Evolutionary conservation across 495 filamentous ascomycete genomes (phyloP).

Genomic region (Aspergillus funiculosus): DNA sequence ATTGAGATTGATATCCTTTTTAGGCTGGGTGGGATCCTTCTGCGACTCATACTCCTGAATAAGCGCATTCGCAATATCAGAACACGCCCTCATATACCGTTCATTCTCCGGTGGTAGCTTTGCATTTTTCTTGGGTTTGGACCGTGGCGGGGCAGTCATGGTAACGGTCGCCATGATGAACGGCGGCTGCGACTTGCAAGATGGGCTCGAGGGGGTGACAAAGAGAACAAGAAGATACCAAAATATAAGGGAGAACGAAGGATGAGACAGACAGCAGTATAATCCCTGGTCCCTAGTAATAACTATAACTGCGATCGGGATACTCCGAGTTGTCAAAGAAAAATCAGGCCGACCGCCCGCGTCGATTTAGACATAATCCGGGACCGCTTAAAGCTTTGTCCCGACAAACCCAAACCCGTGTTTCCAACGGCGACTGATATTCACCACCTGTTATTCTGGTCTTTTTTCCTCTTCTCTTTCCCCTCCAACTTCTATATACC

Average conservation of each 20-base stretch:
- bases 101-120: conserved; percentile 88
- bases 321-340: no score
- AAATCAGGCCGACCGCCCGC: conserved; percentile 27
- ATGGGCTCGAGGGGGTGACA: no score
- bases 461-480: conserved; percentile 20
- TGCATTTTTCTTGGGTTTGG: conserved; percentile 57
- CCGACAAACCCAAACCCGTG: conserved; percentile 30
- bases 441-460: conserved; percentile 24
- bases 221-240: neutral
- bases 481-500: conserved; percentile 13
- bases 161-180: conserved; percentile 59
- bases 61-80: conserved; percentile 86
- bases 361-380: no score
- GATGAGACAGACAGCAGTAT: no score
- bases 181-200: conserved; percentile 1
- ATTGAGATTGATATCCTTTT: conserved; percentile 90
- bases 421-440: conserved; percentile 14
- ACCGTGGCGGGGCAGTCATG: conserved; percentile 50
- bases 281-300: no score
- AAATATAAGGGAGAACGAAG: neutral
- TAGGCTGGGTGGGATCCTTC: conserved; percentile 61
- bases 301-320: no score
- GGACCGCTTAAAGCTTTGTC: conserved; percentile 44
- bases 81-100: conserved; percentile 85
- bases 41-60: conserved; percentile 87